Conservation (phyloP, 805 yeast genomes). For the Gaillardinia entomophila region DNA sequence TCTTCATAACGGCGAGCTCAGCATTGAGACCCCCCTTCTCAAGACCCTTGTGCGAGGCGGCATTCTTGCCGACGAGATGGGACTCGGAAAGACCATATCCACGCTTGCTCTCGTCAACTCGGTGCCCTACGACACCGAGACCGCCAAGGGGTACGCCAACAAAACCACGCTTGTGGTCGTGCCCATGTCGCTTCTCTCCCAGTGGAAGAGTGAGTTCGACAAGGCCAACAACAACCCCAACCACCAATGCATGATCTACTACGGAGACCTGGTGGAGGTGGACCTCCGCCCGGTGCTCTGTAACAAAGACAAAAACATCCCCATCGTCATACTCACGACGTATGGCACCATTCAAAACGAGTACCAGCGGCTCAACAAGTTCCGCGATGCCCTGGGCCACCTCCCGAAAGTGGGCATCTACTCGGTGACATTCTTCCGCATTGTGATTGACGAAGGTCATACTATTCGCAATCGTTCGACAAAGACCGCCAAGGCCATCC, state of each 20-base stretch:
- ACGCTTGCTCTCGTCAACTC: slow-evolving; percentile 68
- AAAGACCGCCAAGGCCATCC: slow-evolving; percentile 73
- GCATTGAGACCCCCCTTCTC: slow-evolving; percentile 60
- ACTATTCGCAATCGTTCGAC: slow-evolving; percentile 75
- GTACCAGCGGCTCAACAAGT: slow-evolving; percentile 43
- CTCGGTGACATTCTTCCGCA: slow-evolving; percentile 66
- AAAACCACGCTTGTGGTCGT: slow-evolving; percentile 74
- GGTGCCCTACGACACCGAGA: slow-evolving; percentile 45
- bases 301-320: slow-evolving; percentile 36
- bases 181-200: slow-evolving; percentile 87
- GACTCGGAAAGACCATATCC: slow-evolving; percentile 88
- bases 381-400: slow-evolving; percentile 19
- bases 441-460: slow-evolving; percentile 88
- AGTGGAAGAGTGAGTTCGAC: slow-evolving; percentile 81
- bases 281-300: slow-evolving; percentile 47
- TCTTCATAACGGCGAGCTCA: slow-evolving; percentile 73
- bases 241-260: slow-evolving; percentile 56
- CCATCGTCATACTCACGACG: slow-evolving; percentile 72
- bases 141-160: slow-evolving; percentile 47
- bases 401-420: slow-evolving; percentile 50
- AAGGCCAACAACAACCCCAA: slow-evolving; percentile 45
- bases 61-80: slow-evolving; percentile 94
- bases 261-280: slow-evolving; percentile 57
- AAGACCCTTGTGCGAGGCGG: slow-evolving; percentile 69
- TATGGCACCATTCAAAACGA: slow-evolving; percentile 85